Percentiles rank a stretch among this genome's conserved stretches.
Conservation (phyloP, 2,329 filamentous ascomycete genomes). For the Bisporella sp. region DNA sequence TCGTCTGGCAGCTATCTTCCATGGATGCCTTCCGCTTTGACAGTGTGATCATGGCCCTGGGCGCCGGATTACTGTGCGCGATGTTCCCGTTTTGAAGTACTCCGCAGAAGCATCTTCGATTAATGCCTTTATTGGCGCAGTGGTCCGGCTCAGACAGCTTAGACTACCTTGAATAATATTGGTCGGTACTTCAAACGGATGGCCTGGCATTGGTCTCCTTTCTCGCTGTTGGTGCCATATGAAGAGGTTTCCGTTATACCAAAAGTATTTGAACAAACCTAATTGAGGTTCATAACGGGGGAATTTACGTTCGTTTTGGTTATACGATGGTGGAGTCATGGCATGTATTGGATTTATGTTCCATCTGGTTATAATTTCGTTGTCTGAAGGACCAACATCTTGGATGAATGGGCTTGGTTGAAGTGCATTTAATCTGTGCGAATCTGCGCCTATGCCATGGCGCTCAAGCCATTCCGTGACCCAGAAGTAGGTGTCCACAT, state of each 20-base stretch:
- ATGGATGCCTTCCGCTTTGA: conserved; percentile 14
- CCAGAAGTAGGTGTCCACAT: neutral
- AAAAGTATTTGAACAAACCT: neutral
- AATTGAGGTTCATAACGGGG: neutral
- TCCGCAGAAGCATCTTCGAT: neutral
- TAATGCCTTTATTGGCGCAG: neutral
- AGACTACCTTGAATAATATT: conserved; percentile 3
- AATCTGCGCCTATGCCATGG: neutral
- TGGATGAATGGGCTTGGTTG: too few relatives aligned
- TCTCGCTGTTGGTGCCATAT: neutral
- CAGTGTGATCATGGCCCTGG: neutral
- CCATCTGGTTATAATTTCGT: neutral
- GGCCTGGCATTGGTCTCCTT: too few relatives aligned
- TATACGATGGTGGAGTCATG: neutral
- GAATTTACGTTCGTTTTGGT: neutral
- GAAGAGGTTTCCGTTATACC: neutral
- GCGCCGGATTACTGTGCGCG: neutral
- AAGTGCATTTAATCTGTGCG: neutral
- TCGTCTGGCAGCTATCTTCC: conserved; percentile 42
- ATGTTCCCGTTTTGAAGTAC: neutral
- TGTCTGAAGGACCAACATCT: too few relatives aligned
- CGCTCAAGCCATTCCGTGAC: neutral
- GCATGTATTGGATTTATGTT: neutral
- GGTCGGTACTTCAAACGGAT: neutral
- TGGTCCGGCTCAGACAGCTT: neutral